Base-by-base conservation (phyloP, 2,329 filamentous ascomycete genomes). In the Magnaporthiopsis incrustans region DNA sequence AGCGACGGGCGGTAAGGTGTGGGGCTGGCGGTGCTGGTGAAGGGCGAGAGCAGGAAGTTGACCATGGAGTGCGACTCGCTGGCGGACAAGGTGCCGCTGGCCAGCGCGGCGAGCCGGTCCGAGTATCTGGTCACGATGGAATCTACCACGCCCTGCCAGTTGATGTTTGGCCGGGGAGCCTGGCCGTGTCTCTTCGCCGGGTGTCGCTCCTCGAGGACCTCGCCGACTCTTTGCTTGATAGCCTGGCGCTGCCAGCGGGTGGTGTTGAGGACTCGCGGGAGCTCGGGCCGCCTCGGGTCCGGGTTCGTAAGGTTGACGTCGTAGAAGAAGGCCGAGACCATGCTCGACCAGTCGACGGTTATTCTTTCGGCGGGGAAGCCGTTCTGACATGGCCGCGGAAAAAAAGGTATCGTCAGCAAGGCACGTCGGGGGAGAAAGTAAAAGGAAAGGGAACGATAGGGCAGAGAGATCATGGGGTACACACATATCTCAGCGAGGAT, bases 81-180 rank as follows among this genome's bases (percentile, higher is more conserved):
- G 3, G 73, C 67, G 0, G 44, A 33, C 14, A 44, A 15, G 11
- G n/a, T 25, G 27, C 33, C 61, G 33, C 73, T 69, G 0, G 71
- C 72, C 68, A 84, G 75, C 6, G 76, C 70, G 3, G 68, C 68
- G 33, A 92, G 74, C 30, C 85, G 78, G 38, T 82, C 76, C 4
- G 81, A 80, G 69, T 89, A 91, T 1, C 89, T 81, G 5, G 78
- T 72, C 4, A 90, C 78, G 4, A 92, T 77, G 78, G 89, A 81
- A 68, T 93, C 90, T 0, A 82, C 79, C 1, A 89, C 77, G 0
- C 76, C 80, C 70, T 92, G 89, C 90, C 90, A 92, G 69, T 90
- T 77, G 32, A 84, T 71, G 2, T n/a, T 22, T 53, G 44, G 18
- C 6, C 6, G 38, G 38, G 38, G 5, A 25, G 69, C 67, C 70